Evolutionary conservation across 495 filamentous ascomycete species (phyloP), one percentile per base, ranked within the genome.

Genomic region (Hyaloscypha variabilis): DNA sequence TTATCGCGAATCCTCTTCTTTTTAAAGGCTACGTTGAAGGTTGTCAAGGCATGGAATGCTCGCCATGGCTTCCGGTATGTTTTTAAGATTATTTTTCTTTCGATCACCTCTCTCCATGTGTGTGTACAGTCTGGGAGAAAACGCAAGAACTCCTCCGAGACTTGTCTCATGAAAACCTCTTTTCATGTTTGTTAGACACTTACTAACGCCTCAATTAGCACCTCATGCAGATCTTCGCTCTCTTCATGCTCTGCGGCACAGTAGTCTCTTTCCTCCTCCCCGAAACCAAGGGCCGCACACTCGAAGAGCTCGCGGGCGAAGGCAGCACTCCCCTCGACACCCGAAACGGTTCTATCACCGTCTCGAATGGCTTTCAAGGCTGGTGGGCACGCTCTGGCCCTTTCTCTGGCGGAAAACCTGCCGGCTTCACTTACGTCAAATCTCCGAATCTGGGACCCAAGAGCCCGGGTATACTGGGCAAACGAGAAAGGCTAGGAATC

Each of bases 271-370:
- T 88, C 11, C 70, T 91, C 54, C 87, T 91, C 56, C 89, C 89
- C 0, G 89, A 91, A 75, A 91, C 88, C 3, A 65, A 55, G 49
- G 66, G 83, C 57, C 76, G 83, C 31, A 91, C 86, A 3, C 76
- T 88, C 26, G 85, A 88, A 72, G 80, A 85, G 70, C 76, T 88
- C 58, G 74, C 82, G 11, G 85, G 82, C 11, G 85, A 87, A 61
- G 75, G 24, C 6, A 24, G 58, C 2, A 52, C 57, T 8, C 24
- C 28, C 5, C 30, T 55, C 23, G 52, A 62, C 26, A 42, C n/a
- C 1, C 10, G 58, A 10, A 39, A 53, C n/a, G 60, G 60, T 1
- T 42, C 6, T 28, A 21, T 53, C 23, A 36, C 39, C 1, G 21
- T 54, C 11, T 53, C 49, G 6, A 42, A 56, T 13, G 64, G 58